phyloP scores from a whole-genome alignment of 129 eudicot species.

The Gnaphalium uliginosum region DNA sequence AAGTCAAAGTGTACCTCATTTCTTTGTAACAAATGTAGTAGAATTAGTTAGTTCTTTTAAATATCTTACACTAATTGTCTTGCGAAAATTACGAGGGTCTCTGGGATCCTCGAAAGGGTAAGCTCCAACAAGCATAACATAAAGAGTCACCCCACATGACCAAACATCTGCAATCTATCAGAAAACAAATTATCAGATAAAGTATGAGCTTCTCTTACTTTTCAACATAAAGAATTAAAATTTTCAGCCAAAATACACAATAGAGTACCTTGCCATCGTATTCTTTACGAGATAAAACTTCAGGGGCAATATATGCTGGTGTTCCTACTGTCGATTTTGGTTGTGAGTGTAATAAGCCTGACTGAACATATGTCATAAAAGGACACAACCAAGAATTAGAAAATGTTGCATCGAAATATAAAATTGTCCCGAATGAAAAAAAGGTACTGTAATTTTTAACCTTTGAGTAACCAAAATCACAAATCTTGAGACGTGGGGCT shows the following conservation, averaged over 20 bases:
- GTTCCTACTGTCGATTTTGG: slow-evolving; percentile 94
- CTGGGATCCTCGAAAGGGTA: slow-evolving; percentile 72
- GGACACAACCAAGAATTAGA: neutral
- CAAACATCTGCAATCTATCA: slow-evolving; percentile 74
- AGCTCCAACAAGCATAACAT: slow-evolving; percentile 67
- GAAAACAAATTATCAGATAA: slow-evolving; percentile 13
- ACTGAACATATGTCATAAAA: slow-evolving; percentile 39
- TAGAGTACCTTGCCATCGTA: slow-evolving; percentile 85
- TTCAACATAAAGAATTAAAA: neutral
- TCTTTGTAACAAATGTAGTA: neutral
- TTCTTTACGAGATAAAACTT: slow-evolving; percentile 76
- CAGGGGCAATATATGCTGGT: slow-evolving; percentile 94
- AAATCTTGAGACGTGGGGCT: slow-evolving; percentile 77
- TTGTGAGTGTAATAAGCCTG: slow-evolving; percentile 77
- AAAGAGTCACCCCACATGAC: slow-evolving; percentile 77
- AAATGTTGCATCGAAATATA: slow-evolving; percentile 10
- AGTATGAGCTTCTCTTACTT: neutral
- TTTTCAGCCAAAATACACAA: neutral
- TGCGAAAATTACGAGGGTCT: slow-evolving; percentile 68
- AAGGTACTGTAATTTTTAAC: slow-evolving; percentile 25
- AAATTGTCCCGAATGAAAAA: neutral
- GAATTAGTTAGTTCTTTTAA: neutral
- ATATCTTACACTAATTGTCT: slow-evolving; percentile 50
- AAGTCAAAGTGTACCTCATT: neutral
- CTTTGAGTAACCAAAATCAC: slow-evolving; percentile 93